These are phyloP conservation scores for Candida frijolesensis DNA, from an alignment of 1,139 yeast species.

Conservation along the genomic window DNA sequence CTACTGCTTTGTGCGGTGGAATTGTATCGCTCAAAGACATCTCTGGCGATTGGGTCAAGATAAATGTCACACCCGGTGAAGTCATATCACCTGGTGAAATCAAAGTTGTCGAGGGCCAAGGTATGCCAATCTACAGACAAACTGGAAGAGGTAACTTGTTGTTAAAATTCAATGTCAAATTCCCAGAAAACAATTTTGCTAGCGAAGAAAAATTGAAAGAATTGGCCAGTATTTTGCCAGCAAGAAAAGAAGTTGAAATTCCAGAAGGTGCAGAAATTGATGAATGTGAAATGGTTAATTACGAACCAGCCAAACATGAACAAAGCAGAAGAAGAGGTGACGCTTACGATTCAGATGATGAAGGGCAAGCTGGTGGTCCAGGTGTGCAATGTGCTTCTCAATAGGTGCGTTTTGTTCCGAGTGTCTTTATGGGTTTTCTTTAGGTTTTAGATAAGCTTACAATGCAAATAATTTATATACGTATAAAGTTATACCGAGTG, in stretches of 20 bases:
- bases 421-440: not conserved
- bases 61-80: slow-evolving; percentile 86
- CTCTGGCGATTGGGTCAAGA: slow-evolving; percentile 85
- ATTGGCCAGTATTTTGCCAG: slow-evolving; percentile 67
- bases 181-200: slow-evolving; percentile 69
- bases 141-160: slow-evolving; percentile 78
- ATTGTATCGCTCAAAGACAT: slow-evolving; percentile 82
- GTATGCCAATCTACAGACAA: slow-evolving; percentile 88
- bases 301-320: slow-evolving; percentile 63
- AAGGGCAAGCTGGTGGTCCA: slow-evolving; percentile 60
- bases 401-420: slow-evolving; percentile 29
- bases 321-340: slow-evolving; percentile 46
- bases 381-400: slow-evolving; percentile 92
- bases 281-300: slow-evolving; percentile 74
- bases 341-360: slow-evolving; percentile 68
- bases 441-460: slow-evolving; percentile 5
- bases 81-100: slow-evolving; percentile 82
- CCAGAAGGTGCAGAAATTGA: slow-evolving; percentile 75
- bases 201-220: slow-evolving; percentile 65
- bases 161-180: slow-evolving; percentile 68
- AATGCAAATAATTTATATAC: slow-evolving; percentile 1
- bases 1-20: slow-evolving; percentile 97
- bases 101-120: slow-evolving; percentile 87
- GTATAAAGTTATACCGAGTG: not conserved
- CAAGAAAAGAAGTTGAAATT: slow-evolving; percentile 55